Conservation (phyloP, 1,284 basidiomycete species). For the Microbotryum saponariae region DNA sequence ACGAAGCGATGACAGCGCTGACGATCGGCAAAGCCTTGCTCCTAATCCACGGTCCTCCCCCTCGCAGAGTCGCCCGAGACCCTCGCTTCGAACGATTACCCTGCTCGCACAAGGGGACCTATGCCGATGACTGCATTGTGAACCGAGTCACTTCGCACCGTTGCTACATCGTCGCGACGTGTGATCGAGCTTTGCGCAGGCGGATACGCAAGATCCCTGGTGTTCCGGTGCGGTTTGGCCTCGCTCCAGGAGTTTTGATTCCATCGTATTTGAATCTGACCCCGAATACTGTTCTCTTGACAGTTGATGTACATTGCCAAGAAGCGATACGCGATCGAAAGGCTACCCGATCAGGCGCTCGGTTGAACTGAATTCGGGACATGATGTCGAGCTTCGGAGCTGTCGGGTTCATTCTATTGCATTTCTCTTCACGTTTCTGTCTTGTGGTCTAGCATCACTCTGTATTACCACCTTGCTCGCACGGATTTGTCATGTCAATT, state of each 20-base stretch:
- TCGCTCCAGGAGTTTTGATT: not conserved
- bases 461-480: no score
- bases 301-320: slow-evolving; percentile 86
- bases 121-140: slow-evolving; percentile 97
- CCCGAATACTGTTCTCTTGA: not conserved
- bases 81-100: slow-evolving; percentile 88
- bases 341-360: slow-evolving; percentile 78
- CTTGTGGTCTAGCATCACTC: no score
- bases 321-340: slow-evolving; percentile 81
- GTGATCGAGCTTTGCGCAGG: slow-evolving; percentile 86
- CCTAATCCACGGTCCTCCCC: not conserved
- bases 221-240: slow-evolving; percentile 51
- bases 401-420: no score
- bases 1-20: not conserved
- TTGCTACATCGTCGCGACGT: slow-evolving; percentile 97
- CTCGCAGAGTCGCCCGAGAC: slow-evolving; percentile 79
- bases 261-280: not conserved
- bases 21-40: not conserved
- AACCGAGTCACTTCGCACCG: slow-evolving; percentile 89
- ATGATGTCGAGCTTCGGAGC: no score
- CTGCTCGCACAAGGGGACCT: slow-evolving; percentile 89
- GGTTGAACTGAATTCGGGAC: slow-evolving; percentile 4
- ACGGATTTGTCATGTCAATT: no score
- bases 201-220: slow-evolving; percentile 90
- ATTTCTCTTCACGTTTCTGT: no score